Base-by-base conservation (phyloP, 202 grass and related monocot genomes). In the Digitaria exilis region DNA sequence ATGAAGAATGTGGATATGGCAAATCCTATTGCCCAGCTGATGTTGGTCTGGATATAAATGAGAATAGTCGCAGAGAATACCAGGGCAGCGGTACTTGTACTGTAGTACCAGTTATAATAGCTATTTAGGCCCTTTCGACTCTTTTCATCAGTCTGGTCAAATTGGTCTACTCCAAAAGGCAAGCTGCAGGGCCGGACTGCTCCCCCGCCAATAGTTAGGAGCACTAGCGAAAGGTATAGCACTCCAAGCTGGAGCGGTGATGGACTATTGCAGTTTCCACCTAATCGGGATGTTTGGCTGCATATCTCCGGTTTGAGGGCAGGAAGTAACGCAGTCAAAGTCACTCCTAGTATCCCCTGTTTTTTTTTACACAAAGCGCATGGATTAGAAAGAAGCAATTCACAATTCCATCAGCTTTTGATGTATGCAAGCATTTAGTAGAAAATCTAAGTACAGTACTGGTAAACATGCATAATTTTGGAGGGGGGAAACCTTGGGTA, bases 1-100 rank as follows among this genome's bases (percentile, higher is more conserved):
- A 97, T 89, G 48, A 89, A 80, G 12, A 82, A 71, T 10, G 95
- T 77, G 24, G 92, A 89, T 80, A 98, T 86, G 76, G 76, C 80
- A 68, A 95, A 95, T 25, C 92, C 95, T n/a, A 92, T 77, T 72
- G 88, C 16, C 94, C 94, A 96, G 71, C 94, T 91, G 51, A 93
- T 70, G 35, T 82, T 85, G 29, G 44, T 87, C 80, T 92, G 93
- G 67, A 93, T 83, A 76, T 93, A 96, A 26, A 88, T 73, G 51
- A 97, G 21, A 68, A 92, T 14, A 43, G 84, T 84, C 45, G 73
- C 48, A 17, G 85, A 76, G 8, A 95, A 73, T 61, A 89, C 71
- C 35, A 88, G 31, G 42, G 93, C 83, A 80, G 61, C 82, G 3
- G 62, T 39, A 54, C 16, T 90, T 85, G 76, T 88, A 19, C 65